Conservation (phyloP, 768 basidiomycete species). For the Pleurotus salmoneostramineus region DNA sequence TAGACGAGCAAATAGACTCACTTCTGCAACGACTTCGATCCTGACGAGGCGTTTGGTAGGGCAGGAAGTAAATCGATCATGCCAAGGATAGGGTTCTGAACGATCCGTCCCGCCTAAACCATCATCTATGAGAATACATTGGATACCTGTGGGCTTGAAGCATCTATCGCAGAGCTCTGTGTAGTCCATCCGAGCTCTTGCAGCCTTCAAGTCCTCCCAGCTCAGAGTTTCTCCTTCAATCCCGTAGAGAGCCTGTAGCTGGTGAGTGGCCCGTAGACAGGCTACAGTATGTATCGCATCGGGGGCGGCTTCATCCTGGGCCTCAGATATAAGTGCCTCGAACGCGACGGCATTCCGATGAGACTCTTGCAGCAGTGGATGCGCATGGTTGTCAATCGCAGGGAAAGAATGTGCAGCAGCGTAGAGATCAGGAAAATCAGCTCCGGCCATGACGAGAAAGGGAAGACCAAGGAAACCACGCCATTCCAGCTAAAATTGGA, state of each 20-base stretch:
- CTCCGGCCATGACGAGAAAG: not conserved
- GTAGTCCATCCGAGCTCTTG: slow-evolving; percentile 43
- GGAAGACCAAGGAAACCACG: too few relatives aligned
- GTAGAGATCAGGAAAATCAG: slow-evolving; percentile 15
- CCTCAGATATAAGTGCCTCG: slow-evolving; percentile 66
- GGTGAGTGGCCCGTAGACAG: slow-evolving; percentile 49
- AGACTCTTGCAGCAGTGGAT: slow-evolving; percentile 54
- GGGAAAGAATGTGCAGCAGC: slow-evolving; percentile 35
- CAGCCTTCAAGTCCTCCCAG: slow-evolving; percentile 60
- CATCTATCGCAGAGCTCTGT: slow-evolving; percentile 51
- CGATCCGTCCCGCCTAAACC: slow-evolving; percentile 49
- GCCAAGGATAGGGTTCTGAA: slow-evolving; percentile 55
- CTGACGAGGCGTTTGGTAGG: slow-evolving; percentile 61
- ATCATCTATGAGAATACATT: slow-evolving; percentile 71
- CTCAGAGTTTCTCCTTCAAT: slow-evolving; percentile 29
- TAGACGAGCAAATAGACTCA: slow-evolving; percentile 19
- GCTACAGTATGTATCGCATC: slow-evolving; percentile 58
- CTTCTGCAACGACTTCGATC: slow-evolving; percentile 72
- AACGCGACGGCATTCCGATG: slow-evolving; percentile 47
- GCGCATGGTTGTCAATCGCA: slow-evolving; percentile 79
- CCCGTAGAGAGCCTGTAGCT: slow-evolving; percentile 50
- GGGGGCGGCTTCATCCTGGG: slow-evolving; percentile 45
- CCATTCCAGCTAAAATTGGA: too few relatives aligned
- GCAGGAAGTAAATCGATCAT: slow-evolving; percentile 52
- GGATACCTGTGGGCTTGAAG: slow-evolving; percentile 55